These are phyloP conservation scores for Mycocentrospora acerina DNA, from an alignment of 2,329 filamentous ascomycete species.

Conservation along the genomic window DNA sequence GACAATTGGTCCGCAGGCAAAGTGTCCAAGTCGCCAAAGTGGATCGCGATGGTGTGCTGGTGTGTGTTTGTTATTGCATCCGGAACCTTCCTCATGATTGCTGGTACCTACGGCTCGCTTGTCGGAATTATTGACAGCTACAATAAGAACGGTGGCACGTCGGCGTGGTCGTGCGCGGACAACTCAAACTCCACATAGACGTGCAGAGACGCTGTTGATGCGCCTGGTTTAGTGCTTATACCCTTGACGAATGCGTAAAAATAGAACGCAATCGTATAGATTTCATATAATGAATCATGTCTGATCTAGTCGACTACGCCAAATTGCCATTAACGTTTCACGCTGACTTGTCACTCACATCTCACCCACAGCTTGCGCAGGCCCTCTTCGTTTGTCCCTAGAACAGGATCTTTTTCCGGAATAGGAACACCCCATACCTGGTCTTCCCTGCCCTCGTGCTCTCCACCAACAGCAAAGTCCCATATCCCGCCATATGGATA, in stretches of 20 bases:
- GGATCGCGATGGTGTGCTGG: constrained; percentile 13
- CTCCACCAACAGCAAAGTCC: constrained; percentile 54
- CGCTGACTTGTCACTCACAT: too few species aligned
- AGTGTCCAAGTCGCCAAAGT: constrained; percentile 5
- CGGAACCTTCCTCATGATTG: constrained; percentile 11
- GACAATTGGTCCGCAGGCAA: constrained; percentile 9
- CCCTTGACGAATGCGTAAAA: too few species aligned
- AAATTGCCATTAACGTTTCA: too few species aligned
- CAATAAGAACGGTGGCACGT: constrained; percentile 6
- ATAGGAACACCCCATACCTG: constrained; percentile 50
- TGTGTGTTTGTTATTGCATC: constrained; percentile 10
- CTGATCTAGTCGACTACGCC: too few species aligned
- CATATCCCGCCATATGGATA: constrained; percentile 54
- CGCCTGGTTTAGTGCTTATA: too few species aligned
- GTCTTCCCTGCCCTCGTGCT: constrained; percentile 45
- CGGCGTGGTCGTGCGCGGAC: constrained; percentile 10
- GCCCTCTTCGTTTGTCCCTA: constrained; percentile 44
- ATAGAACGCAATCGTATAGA: too few species aligned
- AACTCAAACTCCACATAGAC: constrained; percentile 10
- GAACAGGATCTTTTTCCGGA: constrained; percentile 51
- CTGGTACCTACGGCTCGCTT: constrained; percentile 10
- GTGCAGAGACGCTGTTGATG: not conserved
- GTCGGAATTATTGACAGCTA: constrained; percentile 10
- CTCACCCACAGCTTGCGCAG: constrained; percentile 40
- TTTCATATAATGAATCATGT: too few species aligned